phyloP scores from a whole-genome alignment of 2,329 filamentous ascomycete species.

The Colletotrichum truncatum region DNA sequence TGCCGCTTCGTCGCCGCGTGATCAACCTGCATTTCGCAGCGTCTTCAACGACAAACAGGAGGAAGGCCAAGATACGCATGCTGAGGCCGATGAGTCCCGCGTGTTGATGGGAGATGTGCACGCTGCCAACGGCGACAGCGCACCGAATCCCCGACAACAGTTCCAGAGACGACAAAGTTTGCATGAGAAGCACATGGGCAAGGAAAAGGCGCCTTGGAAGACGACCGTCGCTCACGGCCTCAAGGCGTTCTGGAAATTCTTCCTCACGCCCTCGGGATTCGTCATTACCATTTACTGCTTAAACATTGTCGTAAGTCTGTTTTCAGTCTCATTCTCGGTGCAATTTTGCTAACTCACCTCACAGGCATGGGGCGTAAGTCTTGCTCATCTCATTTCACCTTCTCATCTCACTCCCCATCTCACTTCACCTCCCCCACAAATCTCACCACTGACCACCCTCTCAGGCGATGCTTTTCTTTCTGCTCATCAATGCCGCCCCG shows the following conservation, averaged over 20 bases:
- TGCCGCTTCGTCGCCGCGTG: slow-evolving; percentile 12
- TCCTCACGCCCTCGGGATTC: slow-evolving; percentile 37
- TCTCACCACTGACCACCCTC: neutral
- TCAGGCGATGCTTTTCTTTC: slow-evolving; percentile 41
- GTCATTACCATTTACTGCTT: slow-evolving; percentile 40
- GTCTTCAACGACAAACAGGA: slow-evolving; percentile 1
- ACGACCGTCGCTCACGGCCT: slow-evolving; percentile 36
- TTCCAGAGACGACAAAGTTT: slow-evolving; percentile 32
- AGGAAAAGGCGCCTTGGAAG: slow-evolving; percentile 36
- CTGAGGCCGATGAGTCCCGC: neutral
- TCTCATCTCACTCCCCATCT: neutral
- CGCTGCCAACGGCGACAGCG: neutral
- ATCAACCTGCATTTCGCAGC: neutral
- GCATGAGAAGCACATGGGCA: slow-evolving; percentile 32
- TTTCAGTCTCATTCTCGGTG: neutral
- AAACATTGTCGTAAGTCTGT: slow-evolving; percentile 38
- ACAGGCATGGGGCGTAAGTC: slow-evolving; percentile 38
- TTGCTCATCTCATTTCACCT: neutral
- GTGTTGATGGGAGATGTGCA: neutral
- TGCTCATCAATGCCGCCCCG: slow-evolving; percentile 36
- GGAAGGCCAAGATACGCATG: neutral
- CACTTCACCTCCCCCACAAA: neutral
- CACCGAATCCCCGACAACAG: neutral
- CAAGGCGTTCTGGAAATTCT: slow-evolving; percentile 40
- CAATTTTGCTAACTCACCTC: neutral